phyloP scores from a whole-genome alignment of 176 grass and related monocot species.

The Guadua angustifolia region DNA sequence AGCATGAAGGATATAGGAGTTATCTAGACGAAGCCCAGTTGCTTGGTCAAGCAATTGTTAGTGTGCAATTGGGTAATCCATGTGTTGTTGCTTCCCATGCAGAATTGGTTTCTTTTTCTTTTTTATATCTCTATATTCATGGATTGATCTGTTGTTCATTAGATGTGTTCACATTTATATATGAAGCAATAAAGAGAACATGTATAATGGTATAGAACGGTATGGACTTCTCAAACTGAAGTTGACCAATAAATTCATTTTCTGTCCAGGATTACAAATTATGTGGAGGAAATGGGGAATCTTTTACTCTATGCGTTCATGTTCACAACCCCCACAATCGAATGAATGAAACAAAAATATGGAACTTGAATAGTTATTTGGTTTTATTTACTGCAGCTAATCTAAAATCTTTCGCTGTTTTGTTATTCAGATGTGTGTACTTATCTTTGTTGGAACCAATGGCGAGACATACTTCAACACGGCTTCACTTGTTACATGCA shows the following conservation, averaged over 20 bases:
- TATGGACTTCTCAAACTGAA: slow-evolving; percentile 26
- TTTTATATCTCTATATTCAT: slow-evolving; percentile 16
- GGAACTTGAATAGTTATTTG: not conserved
- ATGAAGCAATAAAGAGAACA: slow-evolving; percentile 21
- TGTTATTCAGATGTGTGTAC: slow-evolving; percentile 71
- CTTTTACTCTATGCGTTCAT: slow-evolving; percentile 14
- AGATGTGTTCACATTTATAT: not conserved
- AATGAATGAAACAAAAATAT: slow-evolving; percentile 10
- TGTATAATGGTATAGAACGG: not conserved
- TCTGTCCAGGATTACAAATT: slow-evolving; percentile 4
- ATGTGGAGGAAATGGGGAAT: slow-evolving; percentile 1
- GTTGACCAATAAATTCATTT: not conserved
- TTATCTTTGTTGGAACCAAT: slow-evolving; percentile 89
- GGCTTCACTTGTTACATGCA: slow-evolving; percentile 77
- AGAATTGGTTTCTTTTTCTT: slow-evolving; percentile 21
- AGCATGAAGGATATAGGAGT: not conserved
- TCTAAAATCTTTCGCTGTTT: slow-evolving; percentile 1
- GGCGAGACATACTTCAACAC: slow-evolving; percentile 95
- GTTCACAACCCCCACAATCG: not conserved
- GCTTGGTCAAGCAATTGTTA: slow-evolving; percentile 4
- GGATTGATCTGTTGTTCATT: slow-evolving; percentile 18
- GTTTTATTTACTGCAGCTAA: slow-evolving; percentile 36
- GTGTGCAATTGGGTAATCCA: slow-evolving; percentile 9
- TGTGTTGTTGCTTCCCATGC: slow-evolving; percentile 4
- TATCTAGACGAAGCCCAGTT: slow-evolving; percentile 20